A percentile compares a stretch with the other conserved stretches of the same genome.
These are phyloP conservation scores for Hypoxylon sp. DNA, from an alignment of 2,329 filamentous ascomycete species.

Conservation along the genomic window DNA sequence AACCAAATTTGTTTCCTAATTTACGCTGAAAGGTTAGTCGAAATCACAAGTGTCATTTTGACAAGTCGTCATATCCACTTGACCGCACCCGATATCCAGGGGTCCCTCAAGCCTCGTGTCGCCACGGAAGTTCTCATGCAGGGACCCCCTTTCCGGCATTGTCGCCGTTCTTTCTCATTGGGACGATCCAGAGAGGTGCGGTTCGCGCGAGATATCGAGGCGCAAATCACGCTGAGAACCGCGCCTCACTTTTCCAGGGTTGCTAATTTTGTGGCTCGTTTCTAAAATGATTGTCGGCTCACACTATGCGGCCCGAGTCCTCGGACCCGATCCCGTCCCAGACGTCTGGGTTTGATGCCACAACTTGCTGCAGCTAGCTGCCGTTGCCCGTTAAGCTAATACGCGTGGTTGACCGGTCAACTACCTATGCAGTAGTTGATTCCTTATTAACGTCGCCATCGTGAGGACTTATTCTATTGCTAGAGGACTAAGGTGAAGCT, in stretches of 20 bases:
- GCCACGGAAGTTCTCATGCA: conserved; percentile 41
- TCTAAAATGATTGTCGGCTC: conserved; percentile 32
- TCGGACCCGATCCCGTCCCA: conserved; percentile 40
- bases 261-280: conserved; percentile 22
- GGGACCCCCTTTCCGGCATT: conserved; percentile 29
- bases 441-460: background rate
- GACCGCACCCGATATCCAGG: conserved; percentile 30
- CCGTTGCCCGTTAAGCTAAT: conserved; percentile 25
- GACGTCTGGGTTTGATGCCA: conserved; percentile 35
- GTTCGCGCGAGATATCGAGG: conserved; percentile 36
- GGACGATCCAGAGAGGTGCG: conserved; percentile 30
- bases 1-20: conserved; percentile 30
- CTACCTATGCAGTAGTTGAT: conserved; percentile 16
- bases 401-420: conserved; percentile 23
- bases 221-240: conserved; percentile 23
- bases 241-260: conserved; percentile 42
- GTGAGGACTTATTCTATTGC: conserved; percentile 7
- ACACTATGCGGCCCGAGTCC: conserved; percentile 42
- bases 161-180: conserved; percentile 34
- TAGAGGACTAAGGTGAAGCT: conserved; percentile 8
- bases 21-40: conserved; percentile 41
- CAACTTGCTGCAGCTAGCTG: conserved; percentile 37
- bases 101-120: conserved; percentile 37
- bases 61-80: conserved; percentile 11
- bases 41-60: conserved; percentile 26